A percentile compares a stretch with the other conserved stretches of the same genome.
phyloP scores from a whole-genome alignment of 2,329 filamentous ascomycete genomes.

The Alternaria conjuncta region DNA sequence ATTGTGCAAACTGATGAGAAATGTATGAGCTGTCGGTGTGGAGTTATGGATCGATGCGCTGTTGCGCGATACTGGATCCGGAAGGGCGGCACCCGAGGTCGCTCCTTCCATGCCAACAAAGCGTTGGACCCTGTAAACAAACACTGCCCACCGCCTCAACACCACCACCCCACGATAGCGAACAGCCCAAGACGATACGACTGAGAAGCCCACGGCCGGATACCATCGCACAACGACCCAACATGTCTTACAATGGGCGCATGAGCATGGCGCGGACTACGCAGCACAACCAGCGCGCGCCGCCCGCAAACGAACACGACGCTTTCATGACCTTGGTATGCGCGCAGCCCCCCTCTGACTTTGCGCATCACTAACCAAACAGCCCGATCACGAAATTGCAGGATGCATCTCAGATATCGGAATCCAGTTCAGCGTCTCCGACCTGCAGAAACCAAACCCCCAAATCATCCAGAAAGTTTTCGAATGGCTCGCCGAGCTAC shows the following conservation, averaged over 20 bases:
- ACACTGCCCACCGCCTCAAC: conserved; percentile 11
- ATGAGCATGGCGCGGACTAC: conserved; percentile 58
- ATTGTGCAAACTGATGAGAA: neutral
- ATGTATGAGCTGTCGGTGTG: neutral
- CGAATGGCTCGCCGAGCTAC: conserved; percentile 93
- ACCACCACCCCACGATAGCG: conserved; percentile 7
- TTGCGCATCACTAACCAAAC: conserved; percentile 21
- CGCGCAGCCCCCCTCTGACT: neutral
- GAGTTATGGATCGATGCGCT: conserved; percentile 12
- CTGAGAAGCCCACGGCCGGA: neutral
- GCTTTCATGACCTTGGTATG: conserved; percentile 59
- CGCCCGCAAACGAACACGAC: conserved; percentile 54
- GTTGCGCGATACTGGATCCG: conserved; percentile 8
- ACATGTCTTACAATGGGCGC: conserved; percentile 58
- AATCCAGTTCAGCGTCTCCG: conserved; percentile 82
- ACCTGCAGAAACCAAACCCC: conserved; percentile 92
- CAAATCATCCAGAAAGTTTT: conserved; percentile 97
- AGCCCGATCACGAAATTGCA: conserved; percentile 81
- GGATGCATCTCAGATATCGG: conserved; percentile 98
- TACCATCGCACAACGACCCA: conserved; percentile 4
- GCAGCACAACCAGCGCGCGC: conserved; percentile 48
- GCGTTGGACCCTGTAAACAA: conserved; percentile 10
- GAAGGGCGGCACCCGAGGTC: conserved; percentile 7
- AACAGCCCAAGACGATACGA: neutral
- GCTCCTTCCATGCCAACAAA: conserved; percentile 16